Conservation (phyloP, 805 yeast species). For the Candida insectorum region DNA sequence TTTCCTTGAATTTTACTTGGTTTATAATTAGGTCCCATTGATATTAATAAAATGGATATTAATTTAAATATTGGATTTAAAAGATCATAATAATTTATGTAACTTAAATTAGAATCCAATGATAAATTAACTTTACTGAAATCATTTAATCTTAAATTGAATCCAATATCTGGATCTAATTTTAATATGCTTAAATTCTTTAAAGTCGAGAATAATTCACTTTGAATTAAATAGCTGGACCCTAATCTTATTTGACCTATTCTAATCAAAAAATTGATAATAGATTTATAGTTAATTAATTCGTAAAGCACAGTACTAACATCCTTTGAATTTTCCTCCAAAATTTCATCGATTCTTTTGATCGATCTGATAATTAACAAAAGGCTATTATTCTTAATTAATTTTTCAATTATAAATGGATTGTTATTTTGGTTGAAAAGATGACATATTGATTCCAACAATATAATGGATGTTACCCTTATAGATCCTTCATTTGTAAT, state of each 20-base stretch:
- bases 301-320: conserved; percentile 56
- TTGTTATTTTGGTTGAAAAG: conserved; percentile 49
- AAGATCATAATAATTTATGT: conserved; percentile 50
- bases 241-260: conserved; percentile 77
- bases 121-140: conserved; percentile 34
- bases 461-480: conserved; percentile 70
- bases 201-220: conserved; percentile 65
- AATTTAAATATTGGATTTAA: conserved; percentile 74
- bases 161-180: conserved; percentile 79
- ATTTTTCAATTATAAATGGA: conserved; percentile 55
- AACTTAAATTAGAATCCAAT: conserved; percentile 49
- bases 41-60: conserved; percentile 59
- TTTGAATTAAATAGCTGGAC: conserved; percentile 70
- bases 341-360: conserved; percentile 63
- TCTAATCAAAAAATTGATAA: conserved; percentile 64
- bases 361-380: conserved; percentile 63
- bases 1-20: conserved; percentile 53
- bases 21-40: conserved; percentile 75
- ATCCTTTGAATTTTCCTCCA: conserved; percentile 15
- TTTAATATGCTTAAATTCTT: conserved; percentile 53
- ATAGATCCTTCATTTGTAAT: conserved; percentile 74
- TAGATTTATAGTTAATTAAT: conserved; percentile 70
- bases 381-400: conserved; percentile 66
- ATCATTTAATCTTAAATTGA: conserved; percentile 39
- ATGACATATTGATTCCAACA: conserved; percentile 65